A percentile compares a stretch with the other conserved stretches of the same genome.
Evolutionary conservation across 345 rosid genomes (phyloP).

Genomic region (Euphorbia tirucalli): DNA sequence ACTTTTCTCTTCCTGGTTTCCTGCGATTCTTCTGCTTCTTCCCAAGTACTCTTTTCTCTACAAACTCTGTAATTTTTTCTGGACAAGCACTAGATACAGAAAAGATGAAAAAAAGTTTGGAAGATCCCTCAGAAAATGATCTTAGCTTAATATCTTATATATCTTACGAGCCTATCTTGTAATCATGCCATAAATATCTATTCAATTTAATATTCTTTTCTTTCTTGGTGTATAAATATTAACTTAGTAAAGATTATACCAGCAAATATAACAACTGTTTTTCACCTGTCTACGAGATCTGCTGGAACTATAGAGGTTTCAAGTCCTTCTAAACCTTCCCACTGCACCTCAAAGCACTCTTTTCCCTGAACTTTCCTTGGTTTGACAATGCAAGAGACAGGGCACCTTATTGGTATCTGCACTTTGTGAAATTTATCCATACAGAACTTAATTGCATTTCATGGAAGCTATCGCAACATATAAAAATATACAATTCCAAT

Average conservation of each 20-base stretch:
- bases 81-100: constrained; percentile 70
- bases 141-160: background rate
- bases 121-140: background rate
- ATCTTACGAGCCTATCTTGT: background rate
- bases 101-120: background rate
- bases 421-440: constrained; percentile 4
- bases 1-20: constrained; percentile 40
- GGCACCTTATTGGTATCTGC: constrained; percentile 74
- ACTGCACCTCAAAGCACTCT: constrained; percentile 74
- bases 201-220: background rate
- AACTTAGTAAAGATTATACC: background rate
- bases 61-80: constrained; percentile 68
- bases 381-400: constrained; percentile 70
- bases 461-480: background rate
- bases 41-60: constrained; percentile 48
- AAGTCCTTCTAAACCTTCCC: constrained; percentile 66
- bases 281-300: constrained; percentile 75
- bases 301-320: constrained; percentile 67
- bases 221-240: background rate
- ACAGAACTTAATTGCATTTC: background rate
- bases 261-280: background rate
- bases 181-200: background rate
- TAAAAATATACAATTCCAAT: background rate
- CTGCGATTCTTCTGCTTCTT: constrained; percentile 42
- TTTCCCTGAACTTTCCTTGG: constrained; percentile 62